Percentiles rank a stretch among this genome's conserved stretches.
phyloP scores from a whole-genome alignment of 2,329 filamentous ascomycete species.

The Xylariaceae sp. region DNA sequence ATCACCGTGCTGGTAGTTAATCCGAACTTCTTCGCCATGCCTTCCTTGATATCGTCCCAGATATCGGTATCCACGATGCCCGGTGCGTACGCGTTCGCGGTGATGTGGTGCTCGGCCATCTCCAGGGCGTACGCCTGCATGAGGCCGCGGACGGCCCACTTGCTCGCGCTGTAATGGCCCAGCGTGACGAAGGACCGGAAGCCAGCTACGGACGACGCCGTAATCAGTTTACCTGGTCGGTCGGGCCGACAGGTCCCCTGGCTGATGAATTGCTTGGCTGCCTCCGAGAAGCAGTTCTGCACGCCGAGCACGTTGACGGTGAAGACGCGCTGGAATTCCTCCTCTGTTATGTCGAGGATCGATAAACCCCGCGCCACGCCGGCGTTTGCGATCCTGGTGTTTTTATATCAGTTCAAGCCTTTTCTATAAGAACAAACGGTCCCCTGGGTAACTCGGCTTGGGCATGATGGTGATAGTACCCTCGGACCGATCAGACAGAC shows the following conservation, averaged over 20 bases:
- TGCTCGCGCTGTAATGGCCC: slow-evolving; percentile 58
- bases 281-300: slow-evolving; percentile 58
- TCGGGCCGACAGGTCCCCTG: slow-evolving; percentile 44
- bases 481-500: not conserved
- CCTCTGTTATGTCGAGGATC: slow-evolving; percentile 50
- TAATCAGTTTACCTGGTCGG: slow-evolving; percentile 42
- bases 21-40: slow-evolving; percentile 47
- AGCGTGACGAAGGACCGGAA: slow-evolving; percentile 56
- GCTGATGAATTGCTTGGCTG: slow-evolving; percentile 59
- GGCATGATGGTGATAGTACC: no score
- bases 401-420: not conserved
- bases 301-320: slow-evolving; percentile 60
- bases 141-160: slow-evolving; percentile 62
- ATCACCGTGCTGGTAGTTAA: slow-evolving; percentile 48
- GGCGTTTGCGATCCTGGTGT: slow-evolving; percentile 52
- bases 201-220: slow-evolving; percentile 49
- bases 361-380: slow-evolving; percentile 54
- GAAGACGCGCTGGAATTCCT: slow-evolving; percentile 55
- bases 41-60: slow-evolving; percentile 64
- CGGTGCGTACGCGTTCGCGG: slow-evolving; percentile 60
- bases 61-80: slow-evolving; percentile 62
- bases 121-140: slow-evolving; percentile 63
- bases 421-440: no score
- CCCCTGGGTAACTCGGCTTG: no score
- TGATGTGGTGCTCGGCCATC: slow-evolving; percentile 58